Base-by-base conservation (phyloP, 495 filamentous ascomycete genomes). In the Neurospora terricola region DNA sequence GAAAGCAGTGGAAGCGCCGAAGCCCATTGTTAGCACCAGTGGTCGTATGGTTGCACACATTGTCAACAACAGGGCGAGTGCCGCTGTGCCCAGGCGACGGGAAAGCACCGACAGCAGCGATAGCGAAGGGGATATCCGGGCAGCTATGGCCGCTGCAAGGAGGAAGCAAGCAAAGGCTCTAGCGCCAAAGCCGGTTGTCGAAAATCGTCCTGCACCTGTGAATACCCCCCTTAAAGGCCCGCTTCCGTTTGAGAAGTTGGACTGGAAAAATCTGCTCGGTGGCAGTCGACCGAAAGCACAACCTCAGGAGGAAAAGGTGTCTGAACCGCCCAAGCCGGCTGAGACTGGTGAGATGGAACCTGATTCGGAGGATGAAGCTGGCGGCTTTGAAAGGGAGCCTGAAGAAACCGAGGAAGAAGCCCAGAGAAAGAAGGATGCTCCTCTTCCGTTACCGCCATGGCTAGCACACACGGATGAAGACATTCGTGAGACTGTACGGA, bases 231-330 rank as follows among this genome's bases (percentile, higher is more conserved):
- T 96, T 78, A 87, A 87, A 77, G 95, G 95, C 0, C 93, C 94
- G 2, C 82, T 98, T 18, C 95, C 95, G 1, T 98, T 98, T 76
- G 93, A 97, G 79, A 92, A 91, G 66, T 84, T 99, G 2, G 88
- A 93, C 77, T 88, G 95, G 75, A 72, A 84, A 87, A 79, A 86
- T 84, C 23, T 84, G 91, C 18, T 86, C 89, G 70, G 82, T 16
- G 54, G 54, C 6, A 18, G 27, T 18, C 54, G 81, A 27, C 85
- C 81, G 76, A 90, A 87, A 77, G 85, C 82, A 76, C 66, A 81
- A 48, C 68, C 74, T 72, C 68, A 69, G 75, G 73, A 76, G 74
- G 37, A 69, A 27, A 73, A 77, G 54, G 62, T 77, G 34, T 71
- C 76, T n/a, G 75, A 73, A 38, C 72, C 75, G 69, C 40, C 71